Conservation (phyloP, 192 early-diverging fungal genomes). For the Geosiphon pyriformis region DNA sequence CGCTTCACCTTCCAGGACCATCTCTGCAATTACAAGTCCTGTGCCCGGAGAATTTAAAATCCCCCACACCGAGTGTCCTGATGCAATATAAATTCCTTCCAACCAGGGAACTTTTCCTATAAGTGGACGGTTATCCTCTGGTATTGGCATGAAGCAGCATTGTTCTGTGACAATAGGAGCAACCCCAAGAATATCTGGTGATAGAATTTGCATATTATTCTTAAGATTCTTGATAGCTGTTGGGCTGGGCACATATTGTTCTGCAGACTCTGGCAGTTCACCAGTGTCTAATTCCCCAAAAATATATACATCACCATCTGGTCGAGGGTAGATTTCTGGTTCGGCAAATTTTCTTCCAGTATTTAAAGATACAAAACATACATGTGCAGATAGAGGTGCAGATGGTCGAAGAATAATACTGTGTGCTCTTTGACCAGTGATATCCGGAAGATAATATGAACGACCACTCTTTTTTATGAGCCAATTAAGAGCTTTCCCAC, state of each 20-base stretch:
- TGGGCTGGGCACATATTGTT: slow-evolving; percentile 24
- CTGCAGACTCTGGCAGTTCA: slow-evolving; percentile 28
- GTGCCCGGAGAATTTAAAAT: slow-evolving; percentile 40
- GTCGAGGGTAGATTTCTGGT: slow-evolving; percentile 45
- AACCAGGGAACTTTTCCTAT: slow-evolving; percentile 34
- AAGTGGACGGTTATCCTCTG: slow-evolving; percentile 29
- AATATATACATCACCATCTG: slow-evolving; percentile 44
- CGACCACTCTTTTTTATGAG: slow-evolving; percentile 18
- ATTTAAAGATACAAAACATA: slow-evolving; percentile 33
- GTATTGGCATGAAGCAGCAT: slow-evolving; percentile 42
- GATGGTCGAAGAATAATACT: slow-evolving; percentile 31
- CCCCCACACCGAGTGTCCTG: slow-evolving; percentile 45
- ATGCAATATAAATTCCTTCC: slow-evolving; percentile 33
- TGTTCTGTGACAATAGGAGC: slow-evolving; percentile 26
- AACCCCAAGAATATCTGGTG: slow-evolving; percentile 25
- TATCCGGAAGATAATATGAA: slow-evolving; percentile 21
- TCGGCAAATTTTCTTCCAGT: slow-evolving; percentile 24
- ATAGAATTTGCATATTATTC: slow-evolving; percentile 22
- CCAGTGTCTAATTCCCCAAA: slow-evolving; percentile 34
- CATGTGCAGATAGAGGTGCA: slow-evolving; percentile 27
- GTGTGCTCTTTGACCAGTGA: slow-evolving; percentile 34
- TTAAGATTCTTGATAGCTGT: slow-evolving; percentile 24
- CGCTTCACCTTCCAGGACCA: slow-evolving; percentile 32
- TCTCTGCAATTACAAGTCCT: slow-evolving; percentile 38
- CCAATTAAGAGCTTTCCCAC: slow-evolving; percentile 25